Conservation (phyloP, 805 yeast species). For the Cyberlindnera xylosilytica region DNA sequence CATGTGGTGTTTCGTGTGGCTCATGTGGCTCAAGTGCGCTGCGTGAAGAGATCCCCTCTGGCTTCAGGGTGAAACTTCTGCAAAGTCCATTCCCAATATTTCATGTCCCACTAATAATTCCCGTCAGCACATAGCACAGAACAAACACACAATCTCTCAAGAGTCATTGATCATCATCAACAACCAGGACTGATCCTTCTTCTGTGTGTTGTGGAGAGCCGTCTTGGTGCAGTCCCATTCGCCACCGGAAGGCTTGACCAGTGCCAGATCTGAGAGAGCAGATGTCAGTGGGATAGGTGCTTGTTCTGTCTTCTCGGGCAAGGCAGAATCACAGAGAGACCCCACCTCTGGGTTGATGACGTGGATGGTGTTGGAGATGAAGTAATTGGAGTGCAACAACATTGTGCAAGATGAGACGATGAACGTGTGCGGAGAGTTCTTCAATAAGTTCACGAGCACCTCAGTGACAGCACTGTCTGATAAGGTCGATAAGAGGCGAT, state of each 20-base stretch:
- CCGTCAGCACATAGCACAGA: no score
- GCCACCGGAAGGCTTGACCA: not conserved
- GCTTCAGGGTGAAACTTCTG: no score
- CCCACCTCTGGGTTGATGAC: slow-evolving; percentile 18
- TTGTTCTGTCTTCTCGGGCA: slow-evolving; percentile 2
- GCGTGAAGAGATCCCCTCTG: no score
- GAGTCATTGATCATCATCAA: slow-evolving; percentile 24
- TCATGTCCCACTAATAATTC: no score
- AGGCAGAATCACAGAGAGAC: slow-evolving; percentile 14
- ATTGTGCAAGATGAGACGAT: not conserved
- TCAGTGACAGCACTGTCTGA: no score
- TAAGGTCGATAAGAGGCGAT: no score
- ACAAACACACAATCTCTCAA: no score
- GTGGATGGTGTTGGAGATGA: slow-evolving; percentile 21
- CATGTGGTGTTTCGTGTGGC: no score
- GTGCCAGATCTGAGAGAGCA: not conserved
- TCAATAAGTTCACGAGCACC: no score
- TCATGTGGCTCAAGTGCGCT: no score
- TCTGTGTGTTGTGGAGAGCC: slow-evolving; percentile 8
- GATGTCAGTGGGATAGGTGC: slow-evolving; percentile 1
- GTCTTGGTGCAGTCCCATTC: slow-evolving; percentile 6
- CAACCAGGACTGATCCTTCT: slow-evolving; percentile 28
- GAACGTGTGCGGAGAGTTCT: no score
- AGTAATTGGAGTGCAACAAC: slow-evolving; percentile 23
- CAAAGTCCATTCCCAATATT: no score